Evolutionary conservation across 2,329 filamentous ascomycete genomes (phyloP).

Genomic region (Aureobasidium sp.): DNA sequence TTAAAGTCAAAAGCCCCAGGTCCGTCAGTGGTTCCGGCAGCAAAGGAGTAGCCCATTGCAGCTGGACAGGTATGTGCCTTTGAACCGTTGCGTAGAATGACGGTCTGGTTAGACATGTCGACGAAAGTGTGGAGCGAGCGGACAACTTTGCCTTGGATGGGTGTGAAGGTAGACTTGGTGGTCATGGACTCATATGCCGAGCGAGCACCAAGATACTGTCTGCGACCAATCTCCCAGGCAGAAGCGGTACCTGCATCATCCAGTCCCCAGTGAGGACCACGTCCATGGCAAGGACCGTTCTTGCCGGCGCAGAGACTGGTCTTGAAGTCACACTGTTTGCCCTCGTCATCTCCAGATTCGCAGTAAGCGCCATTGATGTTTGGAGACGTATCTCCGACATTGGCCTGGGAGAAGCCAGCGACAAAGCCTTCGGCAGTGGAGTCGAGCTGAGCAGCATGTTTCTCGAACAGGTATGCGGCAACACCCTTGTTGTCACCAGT

Average conservation of each 20-base stretch:
- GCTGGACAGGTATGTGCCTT: conserved; percentile 71
- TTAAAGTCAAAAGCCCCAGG: conserved; percentile 91
- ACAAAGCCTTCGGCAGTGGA: conserved; percentile 52
- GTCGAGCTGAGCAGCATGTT: conserved; percentile 34
- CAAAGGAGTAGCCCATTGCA: conserved; percentile 84
- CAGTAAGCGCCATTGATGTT: conserved; percentile 85
- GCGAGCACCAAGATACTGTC: conserved; percentile 59
- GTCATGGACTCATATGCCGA: conserved; percentile 49
- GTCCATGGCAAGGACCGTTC: conserved; percentile 63
- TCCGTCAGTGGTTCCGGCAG: conserved; percentile 84
- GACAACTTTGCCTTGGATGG: conserved; percentile 57
- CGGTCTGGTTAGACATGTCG: conserved; percentile 68
- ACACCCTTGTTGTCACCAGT: conserved; percentile 97
- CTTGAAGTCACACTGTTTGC: conserved; percentile 61
- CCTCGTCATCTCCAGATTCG: conserved; percentile 63
- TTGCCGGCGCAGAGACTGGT: conserved; percentile 78
- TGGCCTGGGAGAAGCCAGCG: conserved; percentile 86
- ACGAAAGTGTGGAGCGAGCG: conserved; percentile 80
- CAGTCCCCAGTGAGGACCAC: conserved; percentile 60
- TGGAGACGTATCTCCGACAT: conserved; percentile 82
- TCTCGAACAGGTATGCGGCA: conserved; percentile 76
- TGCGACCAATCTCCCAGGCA: conserved; percentile 65
- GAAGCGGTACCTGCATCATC: conserved; percentile 59
- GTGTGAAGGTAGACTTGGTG: conserved; percentile 27
- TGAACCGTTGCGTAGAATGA: conserved; percentile 64